Conservation (phyloP, 208 protist genomes). For the Leishmania gerbilli region DNA sequence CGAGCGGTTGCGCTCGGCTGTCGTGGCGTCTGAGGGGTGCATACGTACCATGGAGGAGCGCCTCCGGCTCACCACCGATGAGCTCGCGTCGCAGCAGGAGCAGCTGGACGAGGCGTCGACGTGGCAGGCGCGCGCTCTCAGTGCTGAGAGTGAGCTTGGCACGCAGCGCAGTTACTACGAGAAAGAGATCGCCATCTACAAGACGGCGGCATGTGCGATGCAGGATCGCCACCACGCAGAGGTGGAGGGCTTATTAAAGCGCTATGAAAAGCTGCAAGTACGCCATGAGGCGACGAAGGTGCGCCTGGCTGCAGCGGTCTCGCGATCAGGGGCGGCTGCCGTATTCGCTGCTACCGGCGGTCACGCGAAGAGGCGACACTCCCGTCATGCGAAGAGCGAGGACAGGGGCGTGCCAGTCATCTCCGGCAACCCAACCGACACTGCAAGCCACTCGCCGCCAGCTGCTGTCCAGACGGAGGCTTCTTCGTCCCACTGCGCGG, state of each 20-base stretch:
- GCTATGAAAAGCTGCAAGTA: conserved; percentile 34
- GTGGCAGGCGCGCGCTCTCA: conserved; percentile 35
- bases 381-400: neutral
- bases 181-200: conserved; percentile 42
- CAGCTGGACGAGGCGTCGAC: conserved; percentile 8
- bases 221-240: conserved; percentile 45
- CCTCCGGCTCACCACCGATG: conserved; percentile 19
- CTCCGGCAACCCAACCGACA: neutral
- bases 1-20: conserved; percentile 24
- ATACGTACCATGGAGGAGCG: conserved; percentile 30
- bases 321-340: conserved; percentile 10
- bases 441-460: neutral
- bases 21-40: conserved; percentile 14
- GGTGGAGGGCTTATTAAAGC: conserved; percentile 22
- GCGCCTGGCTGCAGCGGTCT: conserved; percentile 34
- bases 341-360: neutral
- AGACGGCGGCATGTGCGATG: conserved; percentile 41
- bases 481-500: neutral
- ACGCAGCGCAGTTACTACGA: conserved; percentile 45
- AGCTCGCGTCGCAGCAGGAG: conserved; percentile 20
- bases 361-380: neutral
- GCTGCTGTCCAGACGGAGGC: neutral
- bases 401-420: neutral
- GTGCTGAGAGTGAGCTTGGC: conserved; percentile 34
- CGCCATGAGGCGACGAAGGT: conserved; percentile 45